Base-by-base conservation (phyloP, 2,329 filamentous ascomycete genomes). In the Mycogone perniciosa region DNA sequence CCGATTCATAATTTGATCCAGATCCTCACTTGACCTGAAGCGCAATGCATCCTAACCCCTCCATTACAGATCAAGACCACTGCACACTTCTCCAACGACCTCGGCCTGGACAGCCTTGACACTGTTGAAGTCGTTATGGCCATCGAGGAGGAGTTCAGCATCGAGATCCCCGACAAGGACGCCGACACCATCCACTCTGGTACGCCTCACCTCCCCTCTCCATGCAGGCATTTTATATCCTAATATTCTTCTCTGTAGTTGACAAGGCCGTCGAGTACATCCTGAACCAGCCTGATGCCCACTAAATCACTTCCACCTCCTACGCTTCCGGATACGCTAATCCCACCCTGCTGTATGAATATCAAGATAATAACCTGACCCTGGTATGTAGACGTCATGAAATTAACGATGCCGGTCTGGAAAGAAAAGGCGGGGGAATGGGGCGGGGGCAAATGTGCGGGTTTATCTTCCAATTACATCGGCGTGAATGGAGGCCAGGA, bases 81-180 rank as follows among this genome's bases (percentile, higher is more conserved):
- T 48, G 86, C 92, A 53, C 91, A 97, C 81, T 99, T 99, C 76
- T 81, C 89, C 68, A 97, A 96, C 72, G 92, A 99, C 75, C 87
- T 99, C 58, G 93, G 91, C 59, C 79, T 99, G 65, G 93, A 99
- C 78, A 95, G 88, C 75, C 82, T 99, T 72, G 93, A 99, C 72
- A 96, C 93, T 57, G 93, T 99, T 58, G 93, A 99, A 80, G 93
- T 99, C 60, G 93, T 99, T 64, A 99, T 99, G 93, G 93, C 93
- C 60, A 97, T 99, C 74, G 93, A 99, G 82, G 93, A 99, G 75
- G 77, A 84, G 65, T 83, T 84, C 67, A 82, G 89, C 86, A 93
- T 96, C 71, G 91, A 96, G 81, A 96, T 96, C 65, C 91, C 91
- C 62, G 91, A 96, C 76, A 96, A 96, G 82, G 89, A 96, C 68